Conservation (phyloP, 345 rosid genomes). For the Melaleuca quinquenervia region DNA sequence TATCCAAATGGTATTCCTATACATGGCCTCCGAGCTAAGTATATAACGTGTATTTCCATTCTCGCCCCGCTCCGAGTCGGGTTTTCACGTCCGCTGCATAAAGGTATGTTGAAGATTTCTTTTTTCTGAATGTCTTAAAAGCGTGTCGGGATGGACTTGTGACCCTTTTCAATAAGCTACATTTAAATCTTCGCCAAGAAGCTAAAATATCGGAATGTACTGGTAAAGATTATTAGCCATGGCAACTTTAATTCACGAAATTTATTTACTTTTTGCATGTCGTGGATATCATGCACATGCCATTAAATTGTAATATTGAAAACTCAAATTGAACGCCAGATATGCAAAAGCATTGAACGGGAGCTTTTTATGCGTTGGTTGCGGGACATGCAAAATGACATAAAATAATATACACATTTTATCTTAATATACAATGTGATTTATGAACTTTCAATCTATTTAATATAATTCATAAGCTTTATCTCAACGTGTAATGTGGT, state of each 20-base stretch:
- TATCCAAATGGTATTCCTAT: background rate
- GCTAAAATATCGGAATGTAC: background rate
- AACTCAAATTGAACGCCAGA: background rate
- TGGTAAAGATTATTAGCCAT: background rate
- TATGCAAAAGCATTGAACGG: background rate
- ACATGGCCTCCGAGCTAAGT: background rate
- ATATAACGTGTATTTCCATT: background rate
- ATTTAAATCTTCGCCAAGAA: background rate
- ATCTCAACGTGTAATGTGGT: background rate
- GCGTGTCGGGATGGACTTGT: background rate
- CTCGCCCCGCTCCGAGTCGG: accelerated
- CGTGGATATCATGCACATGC: background rate
- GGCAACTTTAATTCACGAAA: background rate
- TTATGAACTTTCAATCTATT: too few relatives aligned
- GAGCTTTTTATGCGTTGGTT: background rate
- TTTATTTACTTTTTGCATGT: accelerated
- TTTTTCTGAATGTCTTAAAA: background rate
- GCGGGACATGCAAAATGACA: too few relatives aligned
- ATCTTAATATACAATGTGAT: too few relatives aligned
- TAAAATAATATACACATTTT: too few relatives aligned
- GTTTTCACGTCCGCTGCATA: background rate
- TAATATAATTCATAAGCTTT: background rate
- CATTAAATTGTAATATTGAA: background rate
- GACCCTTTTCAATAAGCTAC: background rate
- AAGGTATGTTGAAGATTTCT: background rate